A percentile compares a stretch with the other conserved stretches of the same genome.
Evolutionary conservation across 345 rosid species (phyloP).

Genomic region (Triadica sebifera): DNA sequence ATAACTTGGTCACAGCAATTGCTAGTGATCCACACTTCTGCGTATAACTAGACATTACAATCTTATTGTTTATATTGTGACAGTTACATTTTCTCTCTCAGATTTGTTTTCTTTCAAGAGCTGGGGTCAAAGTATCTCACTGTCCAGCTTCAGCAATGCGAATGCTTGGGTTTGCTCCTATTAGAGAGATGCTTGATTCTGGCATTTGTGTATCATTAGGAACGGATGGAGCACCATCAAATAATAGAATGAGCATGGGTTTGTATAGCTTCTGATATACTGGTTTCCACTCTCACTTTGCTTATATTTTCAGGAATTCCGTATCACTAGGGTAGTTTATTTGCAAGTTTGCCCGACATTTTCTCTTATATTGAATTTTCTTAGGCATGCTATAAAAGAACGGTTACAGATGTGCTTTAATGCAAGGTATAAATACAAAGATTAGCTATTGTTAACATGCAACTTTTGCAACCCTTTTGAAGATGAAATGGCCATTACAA

Average conservation of each 20-base stretch:
- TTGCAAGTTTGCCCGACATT: background rate
- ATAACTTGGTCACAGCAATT: no score
- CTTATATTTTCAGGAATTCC: background rate
- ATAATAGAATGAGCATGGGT: conserved; percentile 83
- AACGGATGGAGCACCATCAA: conserved; percentile 83
- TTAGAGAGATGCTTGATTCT: conserved; percentile 64
- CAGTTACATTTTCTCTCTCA: conserved; percentile 22
- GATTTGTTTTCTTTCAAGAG: conserved; percentile 58
- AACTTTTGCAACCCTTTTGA: background rate
- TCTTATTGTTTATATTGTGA: background rate
- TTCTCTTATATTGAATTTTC: conserved; percentile 1
- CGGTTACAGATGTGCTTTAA: no score
- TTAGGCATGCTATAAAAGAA: background rate
- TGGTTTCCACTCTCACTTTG: conserved; percentile 11
- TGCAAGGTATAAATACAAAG: background rate
- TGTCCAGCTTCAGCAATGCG: conserved; percentile 76
- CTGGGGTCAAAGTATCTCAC: conserved; percentile 70
- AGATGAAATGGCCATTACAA: background rate
- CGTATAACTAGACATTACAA: background rate
- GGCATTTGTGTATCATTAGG: conserved; percentile 65
- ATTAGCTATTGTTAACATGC: background rate
- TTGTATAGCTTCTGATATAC: conserved; percentile 20
- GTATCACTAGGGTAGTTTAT: background rate
- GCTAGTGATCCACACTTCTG: background rate
- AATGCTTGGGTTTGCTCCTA: conserved; percentile 71